Evolutionary conservation across 1,284 basidiomycete genomes (phyloP), one percentile per base, ranked within the genome.

Genomic region (Bjerkandera adusta): DNA sequence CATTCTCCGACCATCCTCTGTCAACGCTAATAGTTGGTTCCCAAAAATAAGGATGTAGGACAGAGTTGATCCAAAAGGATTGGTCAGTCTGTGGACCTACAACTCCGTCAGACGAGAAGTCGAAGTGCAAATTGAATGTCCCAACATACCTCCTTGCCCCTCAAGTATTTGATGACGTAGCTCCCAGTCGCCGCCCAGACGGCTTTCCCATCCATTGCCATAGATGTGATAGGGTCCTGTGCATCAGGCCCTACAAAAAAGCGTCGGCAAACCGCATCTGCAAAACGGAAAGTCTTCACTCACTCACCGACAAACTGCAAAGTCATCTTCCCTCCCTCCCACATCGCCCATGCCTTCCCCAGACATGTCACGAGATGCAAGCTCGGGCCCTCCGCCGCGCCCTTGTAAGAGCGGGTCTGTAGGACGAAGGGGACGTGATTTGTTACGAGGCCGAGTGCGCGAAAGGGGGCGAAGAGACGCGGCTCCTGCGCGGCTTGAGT

Each of bases 271-370:
- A 37, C 10, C 6, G 13, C 24, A 12, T 42, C 36, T 21, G 36
- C 37, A 13, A 22, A 33, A 7, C 21, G 43, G 27, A 49, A 24
- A 45, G 43, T 40, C 39, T 21, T 34, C 36, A 49, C 46, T 47
- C 30, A 70, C 90, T 70, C 64, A 88, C 95, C 93, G 50, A 97
- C 92, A 64, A 99, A 98, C 37, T 98, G 74, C 38, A 99, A 70
- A 13, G 79, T 81, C 89, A 99, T 94, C 68, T 87, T 91, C 26
- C 85, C 89, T 11, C 92, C 93, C 61, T 97, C 93, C 96, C 96
- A 99, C 67, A 98, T 76, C 16, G 92, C 89, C 96, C 96, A 99
- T 56, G 89, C 85, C 52, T 77, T 81, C 12, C 96, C 96, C 4
- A 98, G 67, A 58, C 91, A 95, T 11, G 94, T 97, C 34, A 97